Conservation (phyloP, 78 protist genomes). For the Cavenderia fasciculata region DNA sequence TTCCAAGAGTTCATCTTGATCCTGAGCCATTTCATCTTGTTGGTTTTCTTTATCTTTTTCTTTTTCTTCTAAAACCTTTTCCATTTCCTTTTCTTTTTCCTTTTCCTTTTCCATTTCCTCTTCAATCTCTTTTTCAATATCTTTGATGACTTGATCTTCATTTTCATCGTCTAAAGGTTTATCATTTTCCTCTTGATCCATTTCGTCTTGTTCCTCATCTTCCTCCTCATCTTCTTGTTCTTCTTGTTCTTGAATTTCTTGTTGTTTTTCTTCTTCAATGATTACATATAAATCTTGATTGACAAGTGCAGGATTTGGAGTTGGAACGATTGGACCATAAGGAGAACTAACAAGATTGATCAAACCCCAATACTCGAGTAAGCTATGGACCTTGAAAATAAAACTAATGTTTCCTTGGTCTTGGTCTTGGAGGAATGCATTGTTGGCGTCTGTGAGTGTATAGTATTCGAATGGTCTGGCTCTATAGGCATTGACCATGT, state of each 20-base stretch:
- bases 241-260: neutral
- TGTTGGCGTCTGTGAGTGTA: slow-evolving; percentile 34
- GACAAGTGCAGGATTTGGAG: neutral
- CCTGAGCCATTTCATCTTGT: neutral
- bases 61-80: neutral
- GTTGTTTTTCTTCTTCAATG: neutral
- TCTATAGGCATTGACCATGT: slow-evolving; percentile 46
- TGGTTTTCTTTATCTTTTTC: neutral
- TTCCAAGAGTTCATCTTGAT: too few relatives aligned
- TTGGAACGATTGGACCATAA: neutral
- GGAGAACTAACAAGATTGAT: slow-evolving; percentile 35
- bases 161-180: neutral
- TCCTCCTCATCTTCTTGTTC: neutral
- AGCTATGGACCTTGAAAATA: slow-evolving; percentile 56
- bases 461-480: slow-evolving; percentile 38
- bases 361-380: slow-evolving; percentile 80
- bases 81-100: neutral
- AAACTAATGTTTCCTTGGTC: too few relatives aligned
- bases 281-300: neutral
- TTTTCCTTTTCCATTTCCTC: neutral
- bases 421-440: too few relatives aligned
- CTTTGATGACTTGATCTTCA: neutral
- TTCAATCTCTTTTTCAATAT: neutral
- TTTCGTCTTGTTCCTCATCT: neutral
- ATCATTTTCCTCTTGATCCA: neutral